A percentile compares a stretch with the other conserved stretches of the same genome.
Conservation (phyloP, 78 protist genomes). For the Speleostelium caveatum region DNA sequence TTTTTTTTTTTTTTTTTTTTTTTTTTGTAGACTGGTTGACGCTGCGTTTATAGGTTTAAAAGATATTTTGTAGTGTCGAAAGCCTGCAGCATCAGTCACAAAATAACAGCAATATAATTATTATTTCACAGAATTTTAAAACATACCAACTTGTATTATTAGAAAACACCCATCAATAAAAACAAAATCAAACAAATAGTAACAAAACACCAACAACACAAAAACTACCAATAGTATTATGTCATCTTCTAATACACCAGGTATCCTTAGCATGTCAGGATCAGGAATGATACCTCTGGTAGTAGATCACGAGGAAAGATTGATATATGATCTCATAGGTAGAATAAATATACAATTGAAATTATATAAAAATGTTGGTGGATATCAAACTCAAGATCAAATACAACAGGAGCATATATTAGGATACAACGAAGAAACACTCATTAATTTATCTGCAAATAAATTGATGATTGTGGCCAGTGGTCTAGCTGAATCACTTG, state of each 20-base stretch:
- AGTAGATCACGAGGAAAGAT: conserved; percentile 53
- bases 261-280: no score
- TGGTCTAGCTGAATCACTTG: conserved; percentile 64
- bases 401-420: conserved; percentile 73
- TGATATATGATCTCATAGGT: conserved; percentile 36
- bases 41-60: no score
- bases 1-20: no score
- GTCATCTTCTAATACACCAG: no score
- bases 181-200: no score
- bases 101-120: background rate
- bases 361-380: conserved; percentile 55
- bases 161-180: no score
- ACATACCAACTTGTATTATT: no score
- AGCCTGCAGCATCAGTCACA: background rate
- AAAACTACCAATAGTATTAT: no score
- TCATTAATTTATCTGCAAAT: conserved; percentile 36
- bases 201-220: no score
- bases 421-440: conserved; percentile 59
- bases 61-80: no score
- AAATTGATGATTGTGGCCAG: conserved; percentile 47
- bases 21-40: background rate
- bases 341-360: conserved; percentile 74
- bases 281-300: no score
- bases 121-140: no score
- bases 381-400: conserved; percentile 70